Base-by-base conservation (phyloP, 108 stramenopile species). In the Pseudonitzschia delicatissima region DNA sequence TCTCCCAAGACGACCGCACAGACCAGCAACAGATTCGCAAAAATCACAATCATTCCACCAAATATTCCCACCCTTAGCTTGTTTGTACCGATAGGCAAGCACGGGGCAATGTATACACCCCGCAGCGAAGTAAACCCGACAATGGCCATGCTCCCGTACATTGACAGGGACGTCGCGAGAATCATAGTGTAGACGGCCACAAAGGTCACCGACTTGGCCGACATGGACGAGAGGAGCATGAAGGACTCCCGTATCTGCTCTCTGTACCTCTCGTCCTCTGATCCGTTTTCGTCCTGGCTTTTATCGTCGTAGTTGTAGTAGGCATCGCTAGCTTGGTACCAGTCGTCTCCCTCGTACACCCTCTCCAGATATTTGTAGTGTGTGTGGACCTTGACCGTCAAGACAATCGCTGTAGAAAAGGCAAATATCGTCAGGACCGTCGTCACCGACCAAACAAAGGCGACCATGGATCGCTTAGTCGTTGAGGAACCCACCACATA, bases 1-100 rank as follows among this genome's bases (percentile, higher is more conserved):
- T 93, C 92, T 57, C 92, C 92, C 57, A 93, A 78, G 53, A 93
- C 74, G 2, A 93, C 88, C 17, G 92, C 89, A 67, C 83, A 85
- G 18, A 93, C 58, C 23, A 93, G 51, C 32, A 85, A 60, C 51
- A 93, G 52, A 69, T 93, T 93, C 25, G 89, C 84, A 82, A 93
- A 93, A 2, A 93, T 44, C 1, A 93, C 81, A 39, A 90, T 57
- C 21, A 82, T 86, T 0, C 92, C 92, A 0, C 89, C 80, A 77
- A 93, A 90, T 33, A 91, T 80, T 39, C 92, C 92, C 1, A 85
- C 57, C 31, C 72, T 67, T 76, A 88, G 67, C 26, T 69, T 74
- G 45, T 82, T 51, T 48, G 73, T 73, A 21, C 68, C 83, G n/a
- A 69, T 63, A 0, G 82, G 68, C 62, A 88, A 90, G 63, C 88